A percentile compares a stretch with the other conserved stretches of the same genome.
Evolutionary conservation across 2,329 filamentous ascomycete genomes (phyloP).

Genomic region (Arthrinium puccinioides): DNA sequence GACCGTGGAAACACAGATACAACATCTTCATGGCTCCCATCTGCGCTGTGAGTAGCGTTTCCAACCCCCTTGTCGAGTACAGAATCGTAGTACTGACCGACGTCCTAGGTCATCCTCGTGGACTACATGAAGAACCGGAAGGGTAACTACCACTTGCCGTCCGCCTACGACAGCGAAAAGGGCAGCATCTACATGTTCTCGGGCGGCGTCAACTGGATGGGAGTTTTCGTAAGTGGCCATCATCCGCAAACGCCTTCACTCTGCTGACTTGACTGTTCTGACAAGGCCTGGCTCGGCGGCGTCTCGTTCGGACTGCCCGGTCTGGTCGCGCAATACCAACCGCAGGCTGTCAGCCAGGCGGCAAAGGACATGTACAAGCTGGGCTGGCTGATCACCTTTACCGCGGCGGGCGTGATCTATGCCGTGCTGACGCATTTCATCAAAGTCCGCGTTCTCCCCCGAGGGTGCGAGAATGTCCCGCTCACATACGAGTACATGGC

Average conservation of each 20-base stretch:
- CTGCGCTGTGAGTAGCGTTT: constrained; percentile 8
- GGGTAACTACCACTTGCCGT: constrained; percentile 30
- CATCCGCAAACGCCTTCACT: neutral
- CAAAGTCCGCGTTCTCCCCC: neutral
- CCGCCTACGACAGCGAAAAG: constrained; percentile 19
- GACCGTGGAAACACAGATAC: too few species aligned
- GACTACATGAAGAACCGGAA: constrained; percentile 26
- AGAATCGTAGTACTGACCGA: too few species aligned
- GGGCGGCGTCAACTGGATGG: constrained; percentile 22
- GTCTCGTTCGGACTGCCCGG: constrained; percentile 24
- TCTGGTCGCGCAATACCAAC: constrained; percentile 21
- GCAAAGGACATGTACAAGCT: constrained; percentile 25
- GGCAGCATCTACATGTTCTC: constrained; percentile 20
- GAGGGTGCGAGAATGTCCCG: constrained; percentile 1
- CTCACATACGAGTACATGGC: constrained; percentile 2
- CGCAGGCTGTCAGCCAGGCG: constrained; percentile 20
- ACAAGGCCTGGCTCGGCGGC: constrained; percentile 13
- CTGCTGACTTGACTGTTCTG: neutral
- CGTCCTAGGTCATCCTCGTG: constrained; percentile 18
- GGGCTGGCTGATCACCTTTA: constrained; percentile 13
- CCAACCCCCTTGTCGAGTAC: neutral
- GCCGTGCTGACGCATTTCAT: neutral
- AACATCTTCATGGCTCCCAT: constrained; percentile 32
- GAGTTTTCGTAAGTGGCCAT: constrained; percentile 9
- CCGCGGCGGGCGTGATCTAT: constrained; percentile 1